Conservation (phyloP, 208 protist species). For the Porcisia hertigi region DNA sequence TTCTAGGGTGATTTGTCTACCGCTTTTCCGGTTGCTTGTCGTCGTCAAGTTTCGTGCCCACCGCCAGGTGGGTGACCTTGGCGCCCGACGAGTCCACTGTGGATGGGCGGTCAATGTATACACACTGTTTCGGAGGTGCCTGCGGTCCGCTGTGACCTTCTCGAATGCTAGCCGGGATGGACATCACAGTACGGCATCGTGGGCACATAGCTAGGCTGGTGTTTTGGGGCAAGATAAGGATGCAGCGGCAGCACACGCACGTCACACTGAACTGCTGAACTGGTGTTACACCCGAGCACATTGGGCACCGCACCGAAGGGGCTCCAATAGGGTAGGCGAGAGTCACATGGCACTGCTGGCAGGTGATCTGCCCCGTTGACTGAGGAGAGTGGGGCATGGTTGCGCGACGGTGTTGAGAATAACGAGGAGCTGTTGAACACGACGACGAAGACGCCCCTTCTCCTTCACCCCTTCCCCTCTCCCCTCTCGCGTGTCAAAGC, state of each 20-base stretch:
- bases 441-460: no score
- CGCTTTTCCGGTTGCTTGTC: constrained; percentile 29
- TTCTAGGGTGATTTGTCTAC: not conserved
- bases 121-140: constrained; percentile 74
- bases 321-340: constrained; percentile 86
- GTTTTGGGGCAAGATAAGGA: constrained; percentile 84
- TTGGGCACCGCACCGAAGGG: constrained; percentile 81
- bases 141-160: constrained; percentile 56
- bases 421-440: no score
- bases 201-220: constrained; percentile 87
- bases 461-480: no score
- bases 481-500: no score
- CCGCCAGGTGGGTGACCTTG: constrained; percentile 54
- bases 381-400: constrained; percentile 62
- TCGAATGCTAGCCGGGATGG: constrained; percentile 79
- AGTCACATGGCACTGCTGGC: constrained; percentile 73
- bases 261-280: constrained; percentile 84
- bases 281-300: constrained; percentile 79
- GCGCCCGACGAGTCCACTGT: constrained; percentile 44
- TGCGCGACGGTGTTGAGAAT: no score
- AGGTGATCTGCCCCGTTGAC: constrained; percentile 79
- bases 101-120: constrained; percentile 76
- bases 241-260: constrained; percentile 80
- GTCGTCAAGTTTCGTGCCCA: constrained; percentile 80
- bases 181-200: constrained; percentile 84